Evolutionary conservation across 352 stramenopile genomes (phyloP), one percentile per base, ranked within the genome.

Genomic region (Phytophthora citricola): DNA sequence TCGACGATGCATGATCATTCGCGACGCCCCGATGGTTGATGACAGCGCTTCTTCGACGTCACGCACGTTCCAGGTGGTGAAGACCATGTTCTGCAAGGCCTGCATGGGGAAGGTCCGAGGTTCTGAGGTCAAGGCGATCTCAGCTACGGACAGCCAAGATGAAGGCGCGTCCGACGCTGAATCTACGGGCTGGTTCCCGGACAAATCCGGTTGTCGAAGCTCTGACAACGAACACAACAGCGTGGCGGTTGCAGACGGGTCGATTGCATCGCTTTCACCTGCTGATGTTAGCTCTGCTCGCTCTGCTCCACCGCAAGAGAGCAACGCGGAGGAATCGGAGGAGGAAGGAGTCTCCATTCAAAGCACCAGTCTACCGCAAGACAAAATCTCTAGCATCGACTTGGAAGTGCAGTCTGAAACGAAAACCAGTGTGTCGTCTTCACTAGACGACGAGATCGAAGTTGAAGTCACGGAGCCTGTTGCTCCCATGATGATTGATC

Each of bases 1-100:
- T 57, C 69, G 83, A 48, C 88, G 83, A 59, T 93, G 85, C 54
- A 77, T 85, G 73, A 71, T 76, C 8, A 64, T 82, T 58, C 81
- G 81, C 39, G 76, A 83, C 24, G 76, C 79, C 14, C 76, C 75
- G 11, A 59, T 76, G 17, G 45, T 71, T 9, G 66, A 75, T 32
- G 65, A 76, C 32, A 63, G 39, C 31, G 24, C 53, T 29, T 22
- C 55, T 29, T 57, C 51, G 17, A 56, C 54, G n/a, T 48, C 63
- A 22, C 79, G 81, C 15, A 85, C 66, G 1, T 83, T 87, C 53
- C 77, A 87, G 40, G 48, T 84, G 9, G 63, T 78, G 10, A 89
- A 89, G 60, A 90, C 77, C 22, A 75, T 79, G 52, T 86, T 90
- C 38, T 90, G 81, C 57, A 70, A 86, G 31, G 56, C 68, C 17